Percentiles rank a stretch among this genome's conserved stretches.
phyloP scores from a whole-genome alignment of 192 early-diverging fungal species.

The Backusella mclennaniae region DNA sequence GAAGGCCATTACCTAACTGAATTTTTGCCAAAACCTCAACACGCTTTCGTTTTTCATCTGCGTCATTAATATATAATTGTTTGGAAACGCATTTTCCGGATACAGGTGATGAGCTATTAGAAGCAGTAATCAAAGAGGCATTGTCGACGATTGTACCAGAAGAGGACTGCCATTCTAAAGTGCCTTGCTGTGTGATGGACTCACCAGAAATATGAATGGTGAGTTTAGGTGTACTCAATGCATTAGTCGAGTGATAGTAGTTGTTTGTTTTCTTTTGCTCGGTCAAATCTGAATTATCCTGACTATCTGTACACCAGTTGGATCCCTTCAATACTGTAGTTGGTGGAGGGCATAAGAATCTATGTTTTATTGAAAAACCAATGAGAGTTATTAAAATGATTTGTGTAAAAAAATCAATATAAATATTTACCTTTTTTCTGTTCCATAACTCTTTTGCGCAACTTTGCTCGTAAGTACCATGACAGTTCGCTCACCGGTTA shows the following conservation, averaged over 20 bases:
- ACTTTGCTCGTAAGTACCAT: constrained; percentile 82
- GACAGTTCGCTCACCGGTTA: constrained; percentile 54
- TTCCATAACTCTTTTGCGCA: constrained; percentile 93
- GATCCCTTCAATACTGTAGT: constrained; percentile 69
- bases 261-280: background rate
- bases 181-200: constrained; percentile 41
- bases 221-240: constrained; percentile 26
- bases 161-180: constrained; percentile 52
- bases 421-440: constrained; percentile 71
- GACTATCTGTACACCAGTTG: constrained; percentile 55
- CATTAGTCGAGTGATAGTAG: constrained; percentile 18
- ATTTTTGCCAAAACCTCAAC: constrained; percentile 71
- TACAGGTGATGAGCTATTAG: constrained; percentile 27
- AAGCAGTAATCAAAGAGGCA: constrained; percentile 10
- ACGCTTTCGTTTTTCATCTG: constrained; percentile 78
- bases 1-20: constrained; percentile 59
- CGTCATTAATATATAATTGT: constrained; percentile 80
- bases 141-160: background rate
- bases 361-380: constrained; percentile 11
- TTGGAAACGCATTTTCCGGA: constrained; percentile 77
- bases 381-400: background rate
- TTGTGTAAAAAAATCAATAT: background rate
- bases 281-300: background rate
- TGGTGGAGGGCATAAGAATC: constrained; percentile 82
- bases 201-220: constrained; percentile 30